phyloP scores from a whole-genome alignment of 2,329 filamentous ascomycete species.

The Colletotrichum theobromicola region DNA sequence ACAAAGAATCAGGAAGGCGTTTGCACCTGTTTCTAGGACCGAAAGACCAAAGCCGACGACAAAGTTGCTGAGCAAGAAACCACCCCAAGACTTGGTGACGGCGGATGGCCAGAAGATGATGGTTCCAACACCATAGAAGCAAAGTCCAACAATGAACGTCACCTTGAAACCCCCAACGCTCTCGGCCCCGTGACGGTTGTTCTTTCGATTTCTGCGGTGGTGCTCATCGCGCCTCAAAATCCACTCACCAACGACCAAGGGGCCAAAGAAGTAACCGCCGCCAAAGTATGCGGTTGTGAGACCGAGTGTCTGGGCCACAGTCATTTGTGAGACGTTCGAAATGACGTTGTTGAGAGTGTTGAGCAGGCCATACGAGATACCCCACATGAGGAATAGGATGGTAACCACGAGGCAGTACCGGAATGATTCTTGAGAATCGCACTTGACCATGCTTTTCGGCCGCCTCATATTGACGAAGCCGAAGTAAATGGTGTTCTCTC shows the following conservation, averaged over 20 bases:
- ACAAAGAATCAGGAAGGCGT: slow-evolving; percentile 75
- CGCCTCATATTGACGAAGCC: slow-evolving; percentile 76
- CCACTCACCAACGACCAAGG: slow-evolving; percentile 72
- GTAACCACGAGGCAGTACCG: slow-evolving; percentile 79
- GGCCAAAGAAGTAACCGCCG: slow-evolving; percentile 72
- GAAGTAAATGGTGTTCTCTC: slow-evolving; percentile 66
- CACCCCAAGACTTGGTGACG: slow-evolving; percentile 75
- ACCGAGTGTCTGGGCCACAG: slow-evolving; percentile 65
- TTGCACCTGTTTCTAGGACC: slow-evolving; percentile 81
- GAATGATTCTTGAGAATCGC: slow-evolving; percentile 67
- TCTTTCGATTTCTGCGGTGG: slow-evolving; percentile 46
- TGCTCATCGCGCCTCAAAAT: slow-evolving; percentile 73
- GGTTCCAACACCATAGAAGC: slow-evolving; percentile 77
- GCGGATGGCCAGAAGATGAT: slow-evolving; percentile 87
- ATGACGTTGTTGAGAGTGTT: slow-evolving; percentile 81
- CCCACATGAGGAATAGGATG: slow-evolving; percentile 87
- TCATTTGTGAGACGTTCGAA: slow-evolving; percentile 66
- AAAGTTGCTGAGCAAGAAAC: slow-evolving; percentile 77
- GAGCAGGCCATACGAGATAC: slow-evolving; percentile 86
- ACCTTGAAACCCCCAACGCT: slow-evolving; percentile 74
- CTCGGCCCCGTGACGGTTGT: slow-evolving; percentile 38
- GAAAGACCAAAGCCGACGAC: slow-evolving; percentile 80
- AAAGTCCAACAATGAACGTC: slow-evolving; percentile 79
- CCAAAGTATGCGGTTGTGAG: slow-evolving; percentile 75
- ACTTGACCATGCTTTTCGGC: slow-evolving; percentile 74